phyloP scores from a whole-genome alignment of 2,329 filamentous ascomycete species.

The Fusarium illudens region DNA sequence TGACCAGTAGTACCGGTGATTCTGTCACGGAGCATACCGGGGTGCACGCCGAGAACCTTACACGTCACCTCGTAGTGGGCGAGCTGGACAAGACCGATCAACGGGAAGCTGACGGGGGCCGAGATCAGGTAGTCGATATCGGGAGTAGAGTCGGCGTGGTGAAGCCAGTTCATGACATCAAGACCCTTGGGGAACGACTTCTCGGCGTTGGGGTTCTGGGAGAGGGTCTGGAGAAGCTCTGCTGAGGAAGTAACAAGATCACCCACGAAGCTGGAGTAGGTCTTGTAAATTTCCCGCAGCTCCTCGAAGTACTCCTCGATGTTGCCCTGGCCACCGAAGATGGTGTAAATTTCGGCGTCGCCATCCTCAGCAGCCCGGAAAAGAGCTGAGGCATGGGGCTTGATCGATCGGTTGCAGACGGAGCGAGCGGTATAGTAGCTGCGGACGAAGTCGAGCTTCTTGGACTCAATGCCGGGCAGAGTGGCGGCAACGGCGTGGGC shows the following conservation, averaged over 20 bases:
- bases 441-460: conserved; percentile 89
- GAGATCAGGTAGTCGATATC: conserved; percentile 95
- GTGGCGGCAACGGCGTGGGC: conserved; percentile 88
- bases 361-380: conserved; percentile 87
- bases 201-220: conserved; percentile 83
- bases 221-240: conserved; percentile 85
- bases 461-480: conserved; percentile 88
- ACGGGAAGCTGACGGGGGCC: conserved; percentile 91
- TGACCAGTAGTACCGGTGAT: conserved; percentile 92
- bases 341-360: conserved; percentile 86
- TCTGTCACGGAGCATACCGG: conserved; percentile 84
- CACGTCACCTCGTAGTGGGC: conserved; percentile 96
- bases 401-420: conserved; percentile 84
- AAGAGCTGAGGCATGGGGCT: conserved; percentile 91
- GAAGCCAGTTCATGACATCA: conserved; percentile 93
- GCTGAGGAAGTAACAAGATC: conserved; percentile 84
- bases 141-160: conserved; percentile 86
- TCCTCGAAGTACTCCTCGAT: conserved; percentile 99
- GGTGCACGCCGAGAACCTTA: conserved; percentile 87
- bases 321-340: conserved; percentile 97
- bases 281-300: conserved; percentile 87
- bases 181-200: conserved; percentile 98
- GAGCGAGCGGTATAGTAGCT: conserved; percentile 92
- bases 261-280: conserved; percentile 89
- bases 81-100: conserved; percentile 95